Percentiles rank a stretch among this genome's conserved stretches.
Conservation (phyloP, 1,284 basidiomycete genomes). For the Boletus smithii region DNA sequence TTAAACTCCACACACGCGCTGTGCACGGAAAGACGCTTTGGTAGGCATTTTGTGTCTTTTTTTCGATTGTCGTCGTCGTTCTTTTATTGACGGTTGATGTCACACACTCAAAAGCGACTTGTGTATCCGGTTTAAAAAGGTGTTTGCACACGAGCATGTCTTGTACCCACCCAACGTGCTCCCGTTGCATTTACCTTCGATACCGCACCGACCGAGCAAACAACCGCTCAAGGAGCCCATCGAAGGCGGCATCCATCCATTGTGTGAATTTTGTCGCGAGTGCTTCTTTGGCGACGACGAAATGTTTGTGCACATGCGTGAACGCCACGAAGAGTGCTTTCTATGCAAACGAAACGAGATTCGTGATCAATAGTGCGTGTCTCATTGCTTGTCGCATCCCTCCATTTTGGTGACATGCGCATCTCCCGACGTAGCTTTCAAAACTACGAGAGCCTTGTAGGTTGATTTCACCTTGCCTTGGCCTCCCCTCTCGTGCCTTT, state of each 20-base stretch:
- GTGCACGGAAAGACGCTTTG: constrained; percentile 81
- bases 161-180: constrained; percentile 75
- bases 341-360: constrained; percentile 83
- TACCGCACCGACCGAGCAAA: constrained; percentile 50
- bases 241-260: constrained; percentile 72
- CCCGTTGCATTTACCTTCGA: constrained; percentile 75
- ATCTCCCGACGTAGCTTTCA: constrained; percentile 55
- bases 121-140: constrained; percentile 88
- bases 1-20: constrained; percentile 77
- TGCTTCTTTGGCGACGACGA: constrained; percentile 92
- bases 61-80: too few relatives aligned
- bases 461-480: constrained; percentile 23
- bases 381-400: not conserved
- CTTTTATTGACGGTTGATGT: not conserved
- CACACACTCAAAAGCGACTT: constrained; percentile 58
- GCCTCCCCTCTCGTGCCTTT: not conserved
- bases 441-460: constrained; percentile 71
- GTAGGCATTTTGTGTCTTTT: constrained; percentile 42
- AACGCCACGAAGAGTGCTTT: constrained; percentile 95
- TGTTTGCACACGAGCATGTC: constrained; percentile 94
- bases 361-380: constrained; percentile 80
- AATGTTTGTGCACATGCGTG: constrained; percentile 91
- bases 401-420: not conserved
- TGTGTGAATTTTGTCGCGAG: constrained; percentile 90
- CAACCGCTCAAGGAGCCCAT: constrained; percentile 48